Percentiles rank a stretch among this genome's conserved stretches.
phyloP scores from a whole-genome alignment of 23 red algal genomes.

The Chondrus crispus region DNA sequence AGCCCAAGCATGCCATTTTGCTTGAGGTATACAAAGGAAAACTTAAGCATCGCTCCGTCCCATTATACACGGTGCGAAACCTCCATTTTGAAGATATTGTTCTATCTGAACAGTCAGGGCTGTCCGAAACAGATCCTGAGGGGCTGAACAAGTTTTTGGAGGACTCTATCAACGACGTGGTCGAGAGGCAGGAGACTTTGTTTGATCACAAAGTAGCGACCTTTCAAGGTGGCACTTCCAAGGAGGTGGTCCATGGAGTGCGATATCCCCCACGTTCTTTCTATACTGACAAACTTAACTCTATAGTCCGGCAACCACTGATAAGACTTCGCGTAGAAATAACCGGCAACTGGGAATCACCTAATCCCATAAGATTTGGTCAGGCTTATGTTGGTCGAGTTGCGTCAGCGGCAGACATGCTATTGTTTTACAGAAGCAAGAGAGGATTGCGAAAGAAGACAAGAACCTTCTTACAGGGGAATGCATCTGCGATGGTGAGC shows the following conservation, averaged over 20 bases:
- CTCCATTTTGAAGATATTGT: conserved; percentile 79
- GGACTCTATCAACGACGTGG: conserved; percentile 23
- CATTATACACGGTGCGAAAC: conserved; percentile 77
- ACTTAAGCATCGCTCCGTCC: conserved; percentile 64
- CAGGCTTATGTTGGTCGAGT: conserved; percentile 71
- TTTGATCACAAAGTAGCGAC: conserved; percentile 51
- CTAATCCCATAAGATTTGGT: conserved; percentile 83
- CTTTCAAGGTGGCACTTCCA: conserved; percentile 14
- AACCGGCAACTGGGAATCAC: conserved; percentile 48
- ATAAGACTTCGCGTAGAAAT: conserved; percentile 89
- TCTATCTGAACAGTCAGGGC: conserved; percentile 35
- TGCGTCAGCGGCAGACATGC: conserved; percentile 72
- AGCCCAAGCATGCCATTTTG: conserved; percentile 78
- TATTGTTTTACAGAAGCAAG: conserved; percentile 69
- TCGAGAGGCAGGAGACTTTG: conserved; percentile 22
- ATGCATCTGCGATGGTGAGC: neutral
- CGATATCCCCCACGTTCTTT: conserved; percentile 27
- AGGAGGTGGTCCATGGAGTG: neutral
- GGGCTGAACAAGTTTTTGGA: conserved; percentile 47
- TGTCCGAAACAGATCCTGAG: conserved; percentile 45
- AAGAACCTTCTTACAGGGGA: conserved; percentile 20
- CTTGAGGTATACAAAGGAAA: conserved; percentile 62
- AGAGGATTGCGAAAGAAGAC: neutral
- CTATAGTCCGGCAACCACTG: conserved; percentile 69
- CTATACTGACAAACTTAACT: conserved; percentile 24